Evolutionary conservation across 1,284 basidiomycete species (phyloP).

Genomic region (Boletellus sp.): DNA sequence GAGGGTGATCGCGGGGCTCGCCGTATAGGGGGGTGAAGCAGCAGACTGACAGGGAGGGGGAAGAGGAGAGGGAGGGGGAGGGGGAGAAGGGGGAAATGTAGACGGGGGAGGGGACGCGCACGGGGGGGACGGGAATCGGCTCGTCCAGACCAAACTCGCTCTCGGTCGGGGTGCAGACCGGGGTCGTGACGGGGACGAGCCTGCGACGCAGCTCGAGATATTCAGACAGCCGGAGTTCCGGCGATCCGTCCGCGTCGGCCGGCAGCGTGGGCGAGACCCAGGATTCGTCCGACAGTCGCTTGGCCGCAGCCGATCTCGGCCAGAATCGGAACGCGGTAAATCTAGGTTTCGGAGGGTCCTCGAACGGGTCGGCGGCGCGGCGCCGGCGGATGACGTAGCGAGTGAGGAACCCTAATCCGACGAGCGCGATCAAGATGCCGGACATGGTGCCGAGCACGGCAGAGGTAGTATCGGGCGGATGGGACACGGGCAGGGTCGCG

Average conservation of each 20-base stretch:
- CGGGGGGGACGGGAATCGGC: conserved; percentile 5
- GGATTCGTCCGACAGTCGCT: conserved; percentile 26
- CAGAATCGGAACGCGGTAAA: conserved; percentile 10
- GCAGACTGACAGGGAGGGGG: conserved; percentile 12
- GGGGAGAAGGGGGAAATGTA: conserved; percentile 23
- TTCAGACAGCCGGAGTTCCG: conserved; percentile 9
- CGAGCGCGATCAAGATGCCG: conserved; percentile 14
- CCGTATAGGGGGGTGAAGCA: too few relatives aligned
- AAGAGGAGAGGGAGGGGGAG: conserved; percentile 14
- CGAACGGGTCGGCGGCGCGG: conserved; percentile 9
- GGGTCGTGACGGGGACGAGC: conserved; percentile 20
- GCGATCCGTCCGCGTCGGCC: neutral
- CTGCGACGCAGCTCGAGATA: conserved; percentile 17
- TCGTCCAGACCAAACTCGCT: conserved; percentile 18
- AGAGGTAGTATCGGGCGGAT: conserved; percentile 1
- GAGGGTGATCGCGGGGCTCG: too few relatives aligned
- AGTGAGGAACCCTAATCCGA: conserved; percentile 1
- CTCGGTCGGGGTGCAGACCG: conserved; percentile 20
- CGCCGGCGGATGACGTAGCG: conserved; percentile 14
- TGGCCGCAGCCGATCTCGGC: neutral
- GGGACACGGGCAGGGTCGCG: conserved; percentile 11
- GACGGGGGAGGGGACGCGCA: conserved; percentile 23
- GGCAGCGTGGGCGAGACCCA: conserved; percentile 26
- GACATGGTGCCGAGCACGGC: conserved; percentile 14
- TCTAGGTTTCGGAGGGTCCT: conserved; percentile 13